Percentiles rank a stretch among this genome's conserved stretches.
Evolutionary conservation across 192 early-diverging fungal species (phyloP).

Genomic region (Backusella tuberculispora): DNA sequence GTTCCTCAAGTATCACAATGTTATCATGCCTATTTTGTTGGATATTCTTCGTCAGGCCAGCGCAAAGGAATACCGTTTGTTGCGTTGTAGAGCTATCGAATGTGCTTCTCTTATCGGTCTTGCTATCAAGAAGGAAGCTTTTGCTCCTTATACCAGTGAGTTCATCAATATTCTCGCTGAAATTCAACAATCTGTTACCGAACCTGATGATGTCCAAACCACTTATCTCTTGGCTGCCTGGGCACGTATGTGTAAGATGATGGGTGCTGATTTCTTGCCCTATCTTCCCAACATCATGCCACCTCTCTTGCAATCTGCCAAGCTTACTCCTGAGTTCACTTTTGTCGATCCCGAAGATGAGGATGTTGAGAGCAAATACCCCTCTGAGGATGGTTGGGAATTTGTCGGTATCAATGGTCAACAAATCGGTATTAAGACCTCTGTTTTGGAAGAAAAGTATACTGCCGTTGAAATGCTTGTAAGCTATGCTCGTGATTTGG

Average conservation of each 20-base stretch:
- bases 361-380: constrained; percentile 81
- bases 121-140: constrained; percentile 90
- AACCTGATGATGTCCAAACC: constrained; percentile 92
- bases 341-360: constrained; percentile 79
- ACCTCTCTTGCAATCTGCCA: constrained; percentile 83
- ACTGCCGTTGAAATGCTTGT: constrained; percentile 98
- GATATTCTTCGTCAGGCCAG: constrained; percentile 85
- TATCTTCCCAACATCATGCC: constrained; percentile 92
- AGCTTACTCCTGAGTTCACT: constrained; percentile 92
- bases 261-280: constrained; percentile 94
- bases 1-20: constrained; percentile 90
- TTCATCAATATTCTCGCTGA: constrained; percentile 82
- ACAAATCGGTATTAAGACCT: constrained; percentile 95
- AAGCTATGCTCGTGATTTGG: constrained; percentile 92
- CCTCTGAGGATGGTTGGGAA: constrained; percentile 98
- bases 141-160: constrained; percentile 76
- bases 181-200: constrained; percentile 80
- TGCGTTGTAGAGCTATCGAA: constrained; percentile 98
- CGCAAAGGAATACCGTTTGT: constrained; percentile 83
- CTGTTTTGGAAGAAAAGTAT: constrained; percentile 96
- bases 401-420: constrained; percentile 91
- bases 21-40: constrained; percentile 96
- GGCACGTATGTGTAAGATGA: constrained; percentile 95
- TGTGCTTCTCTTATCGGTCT: constrained; percentile 94
- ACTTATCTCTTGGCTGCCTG: constrained; percentile 94